Conservation (phyloP, 1,284 basidiomycete species). For the Pseudozyma sp. region DNA sequence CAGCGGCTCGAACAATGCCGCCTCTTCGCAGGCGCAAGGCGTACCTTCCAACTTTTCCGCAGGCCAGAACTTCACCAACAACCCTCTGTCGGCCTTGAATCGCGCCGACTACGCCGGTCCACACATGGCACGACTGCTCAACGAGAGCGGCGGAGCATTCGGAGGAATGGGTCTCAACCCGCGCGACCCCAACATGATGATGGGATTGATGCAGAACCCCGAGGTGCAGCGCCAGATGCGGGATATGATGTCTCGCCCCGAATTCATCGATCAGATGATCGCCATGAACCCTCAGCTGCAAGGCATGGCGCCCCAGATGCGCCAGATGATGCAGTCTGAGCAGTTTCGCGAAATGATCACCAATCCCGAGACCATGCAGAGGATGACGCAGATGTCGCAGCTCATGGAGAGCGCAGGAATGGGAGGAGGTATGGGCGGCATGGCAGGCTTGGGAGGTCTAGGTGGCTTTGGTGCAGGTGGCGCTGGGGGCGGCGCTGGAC, state of each 20-base stretch:
- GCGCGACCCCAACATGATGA: conserved; percentile 65
- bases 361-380: conserved; percentile 63
- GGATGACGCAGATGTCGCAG: conserved; percentile 60
- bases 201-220: conserved; percentile 64
- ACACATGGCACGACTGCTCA: conserved; percentile 64
- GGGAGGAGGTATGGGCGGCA: conserved; percentile 36
- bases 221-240: conserved; percentile 65
- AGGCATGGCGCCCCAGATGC: conserved; percentile 62
- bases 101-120: conserved; percentile 65
- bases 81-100: conserved; percentile 64
- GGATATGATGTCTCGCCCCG: conserved; percentile 61
- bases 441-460: conserved; percentile 28
- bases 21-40: conserved; percentile 56
- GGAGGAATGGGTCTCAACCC: conserved; percentile 64
- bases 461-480: conserved; percentile 33
- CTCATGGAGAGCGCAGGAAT: conserved; percentile 53
- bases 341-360: conserved; percentile 65
- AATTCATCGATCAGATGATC: conserved; percentile 66
- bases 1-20: conserved; percentile 23
- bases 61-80: conserved; percentile 65
- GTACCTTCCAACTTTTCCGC: conserved; percentile 64
- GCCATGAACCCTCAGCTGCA: conserved; percentile 64
- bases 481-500: conserved; percentile 15
- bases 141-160: conserved; percentile 59
- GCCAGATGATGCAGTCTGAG: conserved; percentile 63